Percentiles rank a stretch among this genome's conserved stretches.
Conservation (phyloP, 352 stramenopile genomes). For the Stramenopiles sp. region DNA sequence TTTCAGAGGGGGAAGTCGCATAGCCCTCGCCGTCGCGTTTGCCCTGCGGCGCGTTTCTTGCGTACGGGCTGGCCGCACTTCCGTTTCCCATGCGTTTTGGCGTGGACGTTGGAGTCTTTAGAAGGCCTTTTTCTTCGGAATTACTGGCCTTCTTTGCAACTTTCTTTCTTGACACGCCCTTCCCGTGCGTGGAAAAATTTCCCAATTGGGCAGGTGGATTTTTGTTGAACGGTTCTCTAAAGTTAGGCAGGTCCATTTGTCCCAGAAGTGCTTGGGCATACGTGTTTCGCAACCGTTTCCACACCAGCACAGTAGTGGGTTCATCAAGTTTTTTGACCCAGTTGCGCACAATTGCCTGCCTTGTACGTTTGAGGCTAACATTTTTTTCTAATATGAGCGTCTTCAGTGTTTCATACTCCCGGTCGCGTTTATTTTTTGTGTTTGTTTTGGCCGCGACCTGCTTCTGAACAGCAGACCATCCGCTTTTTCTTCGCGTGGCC, state of each 20-base stretch:
- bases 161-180: background rate
- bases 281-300: background rate
- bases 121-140: background rate
- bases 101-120: too few relatives aligned
- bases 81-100: too few relatives aligned
- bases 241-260: background rate
- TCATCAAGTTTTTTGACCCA: conserved; percentile 1
- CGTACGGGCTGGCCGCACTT: background rate
- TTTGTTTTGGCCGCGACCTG: too few relatives aligned
- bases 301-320: background rate
- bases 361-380: background rate
- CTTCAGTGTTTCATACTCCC: background rate
- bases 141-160: background rate
- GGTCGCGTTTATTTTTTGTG: background rate
- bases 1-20: background rate
- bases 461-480: too few relatives aligned
- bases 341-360: background rate
- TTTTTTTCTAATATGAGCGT: background rate
- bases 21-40: background rate
- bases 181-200: background rate
- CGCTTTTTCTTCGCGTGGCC: too few relatives aligned
- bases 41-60: background rate
- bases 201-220: background rate
- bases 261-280: background rate
- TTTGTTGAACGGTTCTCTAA: background rate